phyloP scores from a whole-genome alignment of 768 basidiomycete genomes.

The Peribolospora kevripleyi region DNA sequence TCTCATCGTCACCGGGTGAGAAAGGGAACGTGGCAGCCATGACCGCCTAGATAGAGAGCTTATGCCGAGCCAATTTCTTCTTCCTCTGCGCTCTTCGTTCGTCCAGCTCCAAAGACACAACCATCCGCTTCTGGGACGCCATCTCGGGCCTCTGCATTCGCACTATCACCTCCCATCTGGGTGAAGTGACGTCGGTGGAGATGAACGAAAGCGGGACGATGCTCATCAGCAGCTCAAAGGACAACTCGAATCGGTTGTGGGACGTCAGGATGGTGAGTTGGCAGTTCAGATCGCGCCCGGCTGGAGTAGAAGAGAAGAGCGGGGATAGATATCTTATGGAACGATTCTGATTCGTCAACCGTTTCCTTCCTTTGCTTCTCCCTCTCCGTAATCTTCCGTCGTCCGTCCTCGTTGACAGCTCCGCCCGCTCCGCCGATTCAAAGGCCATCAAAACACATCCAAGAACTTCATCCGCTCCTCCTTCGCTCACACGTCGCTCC shows the following conservation, averaged over 20 bases:
- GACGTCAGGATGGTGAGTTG: conserved; percentile 18
- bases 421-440: conserved; percentile 16
- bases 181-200: conserved; percentile 18
- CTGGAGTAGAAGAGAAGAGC: too few species aligned
- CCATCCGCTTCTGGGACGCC: conserved; percentile 18
- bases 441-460: conserved; percentile 19
- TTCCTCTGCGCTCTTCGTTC: neutral
- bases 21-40: neutral
- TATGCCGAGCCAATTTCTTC: neutral
- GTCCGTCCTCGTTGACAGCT: conserved; percentile 6
- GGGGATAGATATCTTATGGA: too few species aligned
- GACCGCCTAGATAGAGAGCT: neutral
- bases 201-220: conserved; percentile 15
- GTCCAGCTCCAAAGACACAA: conserved; percentile 15
- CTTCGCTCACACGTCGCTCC: conserved; percentile 12
- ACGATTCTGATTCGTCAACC: too few species aligned
- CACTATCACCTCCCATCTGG: conserved; percentile 15
- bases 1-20: conserved; percentile 16
- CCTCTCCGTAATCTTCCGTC: neutral
- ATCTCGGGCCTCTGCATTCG: conserved; percentile 16
- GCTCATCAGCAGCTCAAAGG: conserved; percentile 17
- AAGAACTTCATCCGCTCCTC: conserved; percentile 18
- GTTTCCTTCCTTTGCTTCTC: neutral
- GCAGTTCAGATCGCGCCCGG: neutral
- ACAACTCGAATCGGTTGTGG: conserved; percentile 18